A percentile compares a stretch with the other conserved stretches of the same genome.
phyloP scores from a whole-genome alignment of 768 basidiomycete genomes.

The Rhizopogon roseolus region DNA sequence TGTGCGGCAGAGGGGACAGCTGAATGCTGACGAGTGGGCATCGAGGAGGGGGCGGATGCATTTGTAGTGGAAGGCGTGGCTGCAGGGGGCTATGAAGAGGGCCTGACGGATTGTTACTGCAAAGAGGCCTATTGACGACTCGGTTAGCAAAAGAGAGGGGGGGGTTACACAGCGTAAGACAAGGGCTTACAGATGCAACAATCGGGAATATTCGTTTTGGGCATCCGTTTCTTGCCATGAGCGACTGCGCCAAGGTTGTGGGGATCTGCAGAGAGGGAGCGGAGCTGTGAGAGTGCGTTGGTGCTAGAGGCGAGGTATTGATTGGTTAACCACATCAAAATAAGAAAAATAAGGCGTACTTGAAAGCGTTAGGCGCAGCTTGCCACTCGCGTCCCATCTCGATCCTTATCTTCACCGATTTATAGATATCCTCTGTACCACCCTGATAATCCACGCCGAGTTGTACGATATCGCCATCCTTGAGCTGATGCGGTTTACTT shows the following conservation, averaged over 20 bases:
- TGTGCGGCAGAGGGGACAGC: constrained; percentile 91
- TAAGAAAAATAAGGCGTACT: constrained; percentile 25
- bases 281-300: constrained; percentile 77
- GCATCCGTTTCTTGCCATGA: constrained; percentile 21
- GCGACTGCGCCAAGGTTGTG: constrained; percentile 8
- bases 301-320: constrained; percentile 46
- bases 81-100: constrained; percentile 96
- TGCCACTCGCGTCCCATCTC: constrained; percentile 94
- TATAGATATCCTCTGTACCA: constrained; percentile 94
- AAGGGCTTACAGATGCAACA: constrained; percentile 84
- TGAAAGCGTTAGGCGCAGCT: constrained; percentile 85
- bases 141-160: not conserved
- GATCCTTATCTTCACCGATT: constrained; percentile 93
- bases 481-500: constrained; percentile 69
- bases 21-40: constrained; percentile 89
- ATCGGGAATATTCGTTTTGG: constrained; percentile 57
- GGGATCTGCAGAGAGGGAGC: constrained; percentile 49
- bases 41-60: constrained; percentile 91
- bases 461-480: constrained; percentile 92
- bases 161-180: not conserved
- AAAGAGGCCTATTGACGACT: constrained; percentile 51
- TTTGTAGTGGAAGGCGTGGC: constrained; percentile 95
- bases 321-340: no score
- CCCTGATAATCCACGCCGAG: constrained; percentile 98
- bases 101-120: constrained; percentile 91